Conservation (phyloP, 1,284 basidiomycete species). For the Cutaneotrichosporon arboriforme region DNA sequence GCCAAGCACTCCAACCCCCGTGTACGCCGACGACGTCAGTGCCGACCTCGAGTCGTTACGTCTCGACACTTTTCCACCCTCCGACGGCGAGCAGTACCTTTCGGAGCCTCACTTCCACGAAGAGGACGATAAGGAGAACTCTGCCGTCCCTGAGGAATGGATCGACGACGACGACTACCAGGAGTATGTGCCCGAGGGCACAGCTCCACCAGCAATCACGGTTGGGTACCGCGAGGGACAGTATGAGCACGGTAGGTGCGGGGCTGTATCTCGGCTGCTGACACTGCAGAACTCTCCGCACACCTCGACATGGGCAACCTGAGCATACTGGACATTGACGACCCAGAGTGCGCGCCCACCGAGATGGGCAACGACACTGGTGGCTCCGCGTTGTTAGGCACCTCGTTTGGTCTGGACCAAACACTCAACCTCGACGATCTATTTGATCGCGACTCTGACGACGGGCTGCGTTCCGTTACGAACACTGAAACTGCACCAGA, state of each 20-base stretch:
- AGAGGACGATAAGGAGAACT: conserved; percentile 42
- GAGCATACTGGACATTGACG: conserved; percentile 33
- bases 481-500: too few species aligned
- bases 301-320: conserved; percentile 38
- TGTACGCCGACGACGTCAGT: conserved; percentile 14
- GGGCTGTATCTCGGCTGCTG: neutral
- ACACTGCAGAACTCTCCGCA: conserved; percentile 9
- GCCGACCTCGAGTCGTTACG: conserved; percentile 15
- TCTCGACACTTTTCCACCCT: conserved; percentile 8
- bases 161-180: conserved; percentile 8
- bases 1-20: neutral
- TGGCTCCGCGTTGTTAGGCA: neutral
- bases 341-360: conserved; percentile 25
- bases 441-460: too few species aligned
- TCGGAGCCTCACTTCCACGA: conserved; percentile 6
- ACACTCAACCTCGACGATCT: too few species aligned
- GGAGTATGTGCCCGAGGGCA: conserved; percentile 4
- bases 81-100: neutral
- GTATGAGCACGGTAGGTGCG: conserved; percentile 10
- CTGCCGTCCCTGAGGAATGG: conserved; percentile 12
- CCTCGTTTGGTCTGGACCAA: too few species aligned
- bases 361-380: conserved; percentile 8
- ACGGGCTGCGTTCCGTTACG: too few species aligned
- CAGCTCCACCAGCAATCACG: conserved; percentile 3
- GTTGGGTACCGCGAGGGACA: conserved; percentile 10